A percentile compares a stretch with the other conserved stretches of the same genome.
These are phyloP conservation scores for Jatropha curcas DNA, from an alignment of 345 rosid genomes.

Conservation along the genomic window DNA sequence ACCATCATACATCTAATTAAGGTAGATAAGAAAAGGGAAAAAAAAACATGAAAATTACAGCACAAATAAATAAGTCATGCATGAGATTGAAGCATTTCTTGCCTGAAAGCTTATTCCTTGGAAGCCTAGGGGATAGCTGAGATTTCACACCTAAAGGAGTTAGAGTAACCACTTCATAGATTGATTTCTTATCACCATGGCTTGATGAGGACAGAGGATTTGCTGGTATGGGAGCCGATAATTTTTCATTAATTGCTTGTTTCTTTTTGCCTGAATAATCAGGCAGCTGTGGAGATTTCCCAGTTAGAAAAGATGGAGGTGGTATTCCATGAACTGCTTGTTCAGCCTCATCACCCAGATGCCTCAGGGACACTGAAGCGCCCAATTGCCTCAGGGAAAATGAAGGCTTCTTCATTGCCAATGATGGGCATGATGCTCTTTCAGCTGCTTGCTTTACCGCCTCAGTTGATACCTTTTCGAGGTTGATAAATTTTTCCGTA, in stretches of 20 bases:
- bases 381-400: too few relatives aligned
- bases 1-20: too few relatives aligned
- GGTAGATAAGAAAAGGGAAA: neutral
- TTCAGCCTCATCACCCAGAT: neutral
- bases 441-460: too few relatives aligned
- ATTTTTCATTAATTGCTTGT: neutral
- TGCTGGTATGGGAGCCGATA: neutral
- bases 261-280: neutral
- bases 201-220: too few relatives aligned
- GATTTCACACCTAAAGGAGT: neutral
- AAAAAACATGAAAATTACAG: neutral
- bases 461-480: neutral
- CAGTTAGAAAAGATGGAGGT: neutral
- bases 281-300: neutral
- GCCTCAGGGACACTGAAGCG: too few relatives aligned
- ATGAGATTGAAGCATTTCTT: neutral
- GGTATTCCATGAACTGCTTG: neutral
- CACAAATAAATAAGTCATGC: neutral
- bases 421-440: too few relatives aligned
- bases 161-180: too few relatives aligned
- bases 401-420: too few relatives aligned
- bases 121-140: neutral
- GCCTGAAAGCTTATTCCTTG: slow-evolving; percentile 11
- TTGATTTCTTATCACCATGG: too few relatives aligned
- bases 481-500: neutral